Percentiles rank a stretch among this genome's conserved stretches.
phyloP scores from a whole-genome alignment of 2,329 filamentous ascomycete genomes.

The Ophiocordyceps camponoti-floridani region DNA sequence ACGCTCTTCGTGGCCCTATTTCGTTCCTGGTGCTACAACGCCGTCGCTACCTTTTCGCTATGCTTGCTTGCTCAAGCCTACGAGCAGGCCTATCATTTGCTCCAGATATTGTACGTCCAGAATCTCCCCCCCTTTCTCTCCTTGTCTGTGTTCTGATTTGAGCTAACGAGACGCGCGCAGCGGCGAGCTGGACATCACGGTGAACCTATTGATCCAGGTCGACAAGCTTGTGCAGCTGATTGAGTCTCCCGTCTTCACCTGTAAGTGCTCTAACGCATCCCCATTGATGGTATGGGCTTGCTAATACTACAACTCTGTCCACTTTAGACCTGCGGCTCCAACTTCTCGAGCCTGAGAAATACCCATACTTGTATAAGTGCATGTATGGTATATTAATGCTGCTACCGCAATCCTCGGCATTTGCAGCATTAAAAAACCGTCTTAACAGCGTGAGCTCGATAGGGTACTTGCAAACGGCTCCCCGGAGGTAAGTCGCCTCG shows the following conservation, averaged over 20 bases:
- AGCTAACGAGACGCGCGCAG: slow-evolving; percentile 22
- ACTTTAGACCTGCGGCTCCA: slow-evolving; percentile 76
- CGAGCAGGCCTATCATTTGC: slow-evolving; percentile 87
- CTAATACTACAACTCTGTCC: not conserved
- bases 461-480: slow-evolving; percentile 76
- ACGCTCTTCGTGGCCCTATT: slow-evolving; percentile 90
- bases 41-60: slow-evolving; percentile 90
- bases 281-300: not conserved
- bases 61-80: slow-evolving; percentile 94
- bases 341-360: slow-evolving; percentile 84
- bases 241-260: slow-evolving; percentile 95
- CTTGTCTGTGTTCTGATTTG: not conserved
- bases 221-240: slow-evolving; percentile 95
- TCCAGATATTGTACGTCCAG: slow-evolving; percentile 73
- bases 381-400: slow-evolving; percentile 95
- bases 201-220: slow-evolving; percentile 96
- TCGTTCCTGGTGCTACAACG: slow-evolving; percentile 95
- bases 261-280: slow-evolving; percentile 28
- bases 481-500: slow-evolving; percentile 44
- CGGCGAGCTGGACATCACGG: slow-evolving; percentile 94
- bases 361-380: slow-evolving; percentile 92
- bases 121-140: not conserved
- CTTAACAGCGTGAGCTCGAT: slow-evolving; percentile 96
- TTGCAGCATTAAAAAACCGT: slow-evolving; percentile 89
- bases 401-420: slow-evolving; percentile 91